Conservation (phyloP, 1,284 basidiomycete species). For the Ustilago xerochloae region DNA sequence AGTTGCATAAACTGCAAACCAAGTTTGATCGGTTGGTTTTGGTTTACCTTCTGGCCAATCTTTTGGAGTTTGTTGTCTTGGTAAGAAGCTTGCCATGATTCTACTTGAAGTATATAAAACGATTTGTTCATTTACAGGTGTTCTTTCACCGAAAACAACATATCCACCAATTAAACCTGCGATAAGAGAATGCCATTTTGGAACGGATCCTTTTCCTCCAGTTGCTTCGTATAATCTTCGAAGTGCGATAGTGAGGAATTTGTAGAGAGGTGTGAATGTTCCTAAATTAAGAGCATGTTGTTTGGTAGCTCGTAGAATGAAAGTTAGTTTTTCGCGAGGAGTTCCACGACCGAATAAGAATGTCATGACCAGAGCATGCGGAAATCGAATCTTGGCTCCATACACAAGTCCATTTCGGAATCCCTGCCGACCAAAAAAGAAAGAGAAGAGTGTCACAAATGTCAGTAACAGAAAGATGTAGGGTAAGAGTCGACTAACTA, state of each 20-base stretch:
- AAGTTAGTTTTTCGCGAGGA: conserved; percentile 72
- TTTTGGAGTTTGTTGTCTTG: conserved; percentile 56
- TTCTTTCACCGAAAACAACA: conserved; percentile 90
- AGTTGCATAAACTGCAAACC: conserved; percentile 89
- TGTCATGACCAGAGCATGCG: conserved; percentile 99
- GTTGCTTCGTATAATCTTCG: conserved; percentile 75
- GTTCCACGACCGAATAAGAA: conserved; percentile 77
- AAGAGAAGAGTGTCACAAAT: neutral
- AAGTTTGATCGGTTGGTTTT: conserved; percentile 73
- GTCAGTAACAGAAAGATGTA: neutral
- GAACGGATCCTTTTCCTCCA: conserved; percentile 78
- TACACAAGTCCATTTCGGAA: conserved; percentile 95
- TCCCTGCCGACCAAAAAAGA: conserved; percentile 65
- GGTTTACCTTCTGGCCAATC: conserved; percentile 62
- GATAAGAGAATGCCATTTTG: conserved; percentile 81
- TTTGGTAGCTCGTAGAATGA: conserved; percentile 87
- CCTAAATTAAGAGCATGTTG: conserved; percentile 88
- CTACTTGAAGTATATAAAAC: conserved; percentile 81
- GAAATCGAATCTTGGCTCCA: conserved; percentile 90
- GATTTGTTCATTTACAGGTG: conserved; percentile 98
- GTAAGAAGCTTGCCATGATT: conserved; percentile 62
- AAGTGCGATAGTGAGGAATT: conserved; percentile 83
- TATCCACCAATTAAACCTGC: conserved; percentile 93
- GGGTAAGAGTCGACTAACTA: no score
- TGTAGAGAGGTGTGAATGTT: conserved; percentile 94